Conservation (phyloP, 2,329 filamentous ascomycete species). For the Cryphonectria japonica region DNA sequence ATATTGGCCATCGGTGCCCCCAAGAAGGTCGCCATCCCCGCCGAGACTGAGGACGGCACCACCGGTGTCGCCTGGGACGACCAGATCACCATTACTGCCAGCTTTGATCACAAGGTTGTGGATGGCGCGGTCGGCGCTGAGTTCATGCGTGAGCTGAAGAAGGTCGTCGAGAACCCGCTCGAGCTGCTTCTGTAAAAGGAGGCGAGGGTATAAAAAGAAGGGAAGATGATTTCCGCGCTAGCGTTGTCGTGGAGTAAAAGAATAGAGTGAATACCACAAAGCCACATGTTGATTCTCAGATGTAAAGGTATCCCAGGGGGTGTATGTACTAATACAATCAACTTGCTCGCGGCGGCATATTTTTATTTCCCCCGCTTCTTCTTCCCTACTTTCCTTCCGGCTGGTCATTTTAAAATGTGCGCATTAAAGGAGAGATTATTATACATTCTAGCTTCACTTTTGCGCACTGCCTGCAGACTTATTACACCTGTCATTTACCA, state of each 20-base stretch:
- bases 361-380: background rate
- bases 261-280: constrained; percentile 37
- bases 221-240: constrained; percentile 41
- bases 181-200: constrained; percentile 80
- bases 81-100: constrained; percentile 91
- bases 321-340: constrained; percentile 30
- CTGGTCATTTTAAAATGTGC: constrained; percentile 2
- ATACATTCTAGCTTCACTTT: background rate
- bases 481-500: background rate
- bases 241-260: constrained; percentile 37
- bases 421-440: constrained; percentile 1
- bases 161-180: constrained; percentile 95
- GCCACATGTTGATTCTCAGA: constrained; percentile 10
- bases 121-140: constrained; percentile 96
- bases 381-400: background rate
- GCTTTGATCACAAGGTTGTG: constrained; percentile 99
- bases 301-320: constrained; percentile 19
- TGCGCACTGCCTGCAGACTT: background rate
- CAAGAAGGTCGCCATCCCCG: constrained; percentile 90
- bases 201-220: constrained; percentile 36
- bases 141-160: constrained; percentile 97
- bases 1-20: constrained; percentile 95
- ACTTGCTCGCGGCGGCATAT: constrained; percentile 16
- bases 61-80: constrained; percentile 86
- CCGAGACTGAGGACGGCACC: constrained; percentile 81